These are phyloP conservation scores for Colletotrichum shisoi DNA, from an alignment of 2,329 filamentous ascomycete species.

Conservation along the genomic window DNA sequence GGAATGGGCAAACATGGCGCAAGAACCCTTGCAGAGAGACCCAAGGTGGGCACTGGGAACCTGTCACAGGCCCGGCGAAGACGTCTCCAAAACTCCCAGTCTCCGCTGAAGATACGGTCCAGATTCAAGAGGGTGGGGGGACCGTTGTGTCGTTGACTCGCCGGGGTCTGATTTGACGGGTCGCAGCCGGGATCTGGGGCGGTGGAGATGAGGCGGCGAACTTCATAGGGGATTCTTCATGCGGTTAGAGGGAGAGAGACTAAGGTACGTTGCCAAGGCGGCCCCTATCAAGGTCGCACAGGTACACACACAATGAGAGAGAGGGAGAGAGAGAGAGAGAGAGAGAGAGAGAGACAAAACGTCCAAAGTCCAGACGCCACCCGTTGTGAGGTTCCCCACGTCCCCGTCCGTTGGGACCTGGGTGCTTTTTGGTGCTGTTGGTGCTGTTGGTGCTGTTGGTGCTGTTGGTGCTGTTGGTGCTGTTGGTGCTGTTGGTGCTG, in stretches of 20 bases:
- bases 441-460: no score
- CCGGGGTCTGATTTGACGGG: slow-evolving; percentile 17
- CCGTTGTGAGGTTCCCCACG: not conserved
- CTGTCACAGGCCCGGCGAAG: no score
- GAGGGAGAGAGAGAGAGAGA: no score
- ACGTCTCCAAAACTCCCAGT: not conserved
- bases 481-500: no score
- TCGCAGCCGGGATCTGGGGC: slow-evolving; percentile 5
- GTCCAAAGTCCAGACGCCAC: not conserved
- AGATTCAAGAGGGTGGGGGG: not conserved
- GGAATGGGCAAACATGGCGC: not conserved
- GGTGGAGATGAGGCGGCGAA: not conserved
- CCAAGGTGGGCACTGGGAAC: not conserved
- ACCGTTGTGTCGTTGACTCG: not conserved
- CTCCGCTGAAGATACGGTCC: not conserved
- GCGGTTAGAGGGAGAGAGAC: not conserved
- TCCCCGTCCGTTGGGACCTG: not conserved
- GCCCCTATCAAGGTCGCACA: no score
- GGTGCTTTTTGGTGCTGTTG: not conserved
- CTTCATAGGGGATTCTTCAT: no score
- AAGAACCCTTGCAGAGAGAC: not conserved
- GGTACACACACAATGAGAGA: no score
- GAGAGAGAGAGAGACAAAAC: not conserved
- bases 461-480: no score
- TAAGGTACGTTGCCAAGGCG: no score